These are phyloP conservation scores for Metschnikowia henanensis DNA, from an alignment of 805 yeast genomes.

Conservation along the genomic window DNA sequence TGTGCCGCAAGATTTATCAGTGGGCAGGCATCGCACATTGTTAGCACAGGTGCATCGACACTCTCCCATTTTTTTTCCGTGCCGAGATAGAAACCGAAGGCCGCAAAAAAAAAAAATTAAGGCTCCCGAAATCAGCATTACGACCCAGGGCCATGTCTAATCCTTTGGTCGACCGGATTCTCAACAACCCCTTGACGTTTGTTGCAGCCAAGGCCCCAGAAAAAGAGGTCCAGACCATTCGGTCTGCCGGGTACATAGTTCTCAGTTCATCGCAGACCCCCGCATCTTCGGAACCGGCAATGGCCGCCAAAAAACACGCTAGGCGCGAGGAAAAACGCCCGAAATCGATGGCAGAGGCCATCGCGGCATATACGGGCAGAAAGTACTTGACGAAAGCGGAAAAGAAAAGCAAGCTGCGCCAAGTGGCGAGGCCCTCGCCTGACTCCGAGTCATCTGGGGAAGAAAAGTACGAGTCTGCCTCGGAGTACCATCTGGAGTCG, in stretches of 20 bases:
- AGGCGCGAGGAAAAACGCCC: conserved; percentile 17
- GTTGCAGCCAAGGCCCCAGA: conserved; percentile 50
- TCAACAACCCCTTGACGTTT: conserved; percentile 62
- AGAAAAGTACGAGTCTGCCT: conserved; percentile 33
- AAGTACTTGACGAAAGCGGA: conserved; percentile 48
- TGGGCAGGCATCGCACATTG: conserved; percentile 3
- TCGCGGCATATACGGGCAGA: conserved; percentile 57
- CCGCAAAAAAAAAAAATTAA: not conserved
- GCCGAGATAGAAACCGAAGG: not conserved
- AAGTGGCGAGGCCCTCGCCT: conserved; percentile 1
- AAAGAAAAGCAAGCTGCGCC: conserved; percentile 17
- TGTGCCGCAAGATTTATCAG: not conserved
- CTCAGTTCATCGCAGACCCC: conserved; percentile 11
- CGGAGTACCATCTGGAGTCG: conserved; percentile 27
- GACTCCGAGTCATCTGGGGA: conserved; percentile 21
- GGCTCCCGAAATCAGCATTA: not conserved
- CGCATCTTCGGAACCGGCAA: conserved; percentile 2
- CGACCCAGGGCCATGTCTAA: conserved; percentile 23
- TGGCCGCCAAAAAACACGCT: conserved; percentile 4
- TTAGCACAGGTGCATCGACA: not conserved
- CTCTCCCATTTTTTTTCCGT: not conserved
- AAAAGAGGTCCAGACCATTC: conserved; percentile 16
- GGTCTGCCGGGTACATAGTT: conserved; percentile 18
- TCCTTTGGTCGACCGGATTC: conserved; percentile 63
- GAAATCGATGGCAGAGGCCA: conserved; percentile 57